Base-by-base conservation (phyloP, 1,139 yeast genomes). In the Candida glucosophila region DNA sequence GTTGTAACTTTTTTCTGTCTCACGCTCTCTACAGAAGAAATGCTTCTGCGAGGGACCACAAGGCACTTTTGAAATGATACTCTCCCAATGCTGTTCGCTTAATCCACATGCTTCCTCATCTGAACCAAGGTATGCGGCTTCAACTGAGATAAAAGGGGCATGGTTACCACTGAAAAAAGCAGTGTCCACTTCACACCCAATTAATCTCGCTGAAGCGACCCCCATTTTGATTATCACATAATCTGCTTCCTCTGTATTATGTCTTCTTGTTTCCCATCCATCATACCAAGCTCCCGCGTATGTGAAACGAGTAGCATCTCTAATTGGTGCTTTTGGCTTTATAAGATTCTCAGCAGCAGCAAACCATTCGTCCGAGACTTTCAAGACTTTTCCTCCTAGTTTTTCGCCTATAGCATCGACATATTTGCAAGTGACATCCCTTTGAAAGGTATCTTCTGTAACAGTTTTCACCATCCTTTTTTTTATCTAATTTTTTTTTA, bases 251-350 rank as follows among this genome's bases (percentile, higher is more conserved):
- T 65, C 79, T 2, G 73, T 56, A 52, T 88, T 88, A 61, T 88
- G 97, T 55, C 97, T 71, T 50, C 96, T 69, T 13, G 97, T 86
- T 54, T 88, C 97, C 97, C 97, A 88, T 10, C 97, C 97, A 42
- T 88, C 97, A 48, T 82, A 88, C 95, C 96, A 86, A 5, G 95
- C 95, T 28, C 97, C 97, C 4, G 88, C 73, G 36, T 73, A 79
- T 4, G 80, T 73, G 54, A 83, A 88, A 42, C 69, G 64, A 12
- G 86, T 77, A 13, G 82, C 79, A 44, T 83, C 93, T 44, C 92
- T 66, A 30, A 83, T 69, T 4, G 96, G 93, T 6, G 76, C 66
- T 28, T 67, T 67, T 19, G 95, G 88, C 46, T 81, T 77, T 51
- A 85, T 77, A 44, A 88, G 67, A 55, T 88, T 88, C 24, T 67